phyloP scores from a whole-genome alignment of 495 filamentous ascomycete genomes.

The Hypoxylon intermedium region DNA sequence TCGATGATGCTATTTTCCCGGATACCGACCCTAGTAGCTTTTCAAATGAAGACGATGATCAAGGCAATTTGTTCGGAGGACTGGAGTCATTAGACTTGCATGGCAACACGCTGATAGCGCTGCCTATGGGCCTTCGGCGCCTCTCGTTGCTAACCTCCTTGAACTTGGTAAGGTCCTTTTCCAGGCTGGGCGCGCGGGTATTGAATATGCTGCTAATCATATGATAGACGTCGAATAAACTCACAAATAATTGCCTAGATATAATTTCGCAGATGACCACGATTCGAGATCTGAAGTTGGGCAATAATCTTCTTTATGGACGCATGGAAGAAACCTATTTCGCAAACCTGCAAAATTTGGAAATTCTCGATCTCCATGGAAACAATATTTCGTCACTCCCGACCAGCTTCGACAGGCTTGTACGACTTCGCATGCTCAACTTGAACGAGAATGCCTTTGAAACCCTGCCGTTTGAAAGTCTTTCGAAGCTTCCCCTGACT shows the following conservation, averaged over 20 bases:
- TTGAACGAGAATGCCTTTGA: constrained; percentile 77
- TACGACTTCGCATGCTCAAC: constrained; percentile 74
- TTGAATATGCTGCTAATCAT: constrained; percentile 27
- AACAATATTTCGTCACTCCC: constrained; percentile 85
- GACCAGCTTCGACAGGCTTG: constrained; percentile 65
- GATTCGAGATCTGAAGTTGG: constrained; percentile 81
- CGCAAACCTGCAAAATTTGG: constrained; percentile 67
- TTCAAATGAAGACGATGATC: constrained; percentile 65
- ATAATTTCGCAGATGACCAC: constrained; percentile 71
- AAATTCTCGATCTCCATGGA: constrained; percentile 78
- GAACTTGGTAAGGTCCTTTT: constrained; percentile 68
- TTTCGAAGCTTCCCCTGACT: constrained; percentile 71
- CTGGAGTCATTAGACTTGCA: constrained; percentile 85
- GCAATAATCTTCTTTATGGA: constrained; percentile 77
- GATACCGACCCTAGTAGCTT: constrained; percentile 66
- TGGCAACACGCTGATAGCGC: constrained; percentile 72
- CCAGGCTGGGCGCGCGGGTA: neutral
- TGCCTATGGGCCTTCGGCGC: constrained; percentile 79
- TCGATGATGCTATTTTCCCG: constrained; percentile 78
- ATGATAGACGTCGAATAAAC: constrained; percentile 75
- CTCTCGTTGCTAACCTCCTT: constrained; percentile 76
- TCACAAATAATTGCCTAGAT: constrained; percentile 73
- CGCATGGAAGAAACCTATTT: constrained; percentile 62
- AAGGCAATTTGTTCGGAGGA: constrained; percentile 80
- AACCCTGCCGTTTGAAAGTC: constrained; percentile 69